Base-by-base conservation (phyloP, 768 basidiomycete genomes). In the Collybiopsis luxurians region DNA sequence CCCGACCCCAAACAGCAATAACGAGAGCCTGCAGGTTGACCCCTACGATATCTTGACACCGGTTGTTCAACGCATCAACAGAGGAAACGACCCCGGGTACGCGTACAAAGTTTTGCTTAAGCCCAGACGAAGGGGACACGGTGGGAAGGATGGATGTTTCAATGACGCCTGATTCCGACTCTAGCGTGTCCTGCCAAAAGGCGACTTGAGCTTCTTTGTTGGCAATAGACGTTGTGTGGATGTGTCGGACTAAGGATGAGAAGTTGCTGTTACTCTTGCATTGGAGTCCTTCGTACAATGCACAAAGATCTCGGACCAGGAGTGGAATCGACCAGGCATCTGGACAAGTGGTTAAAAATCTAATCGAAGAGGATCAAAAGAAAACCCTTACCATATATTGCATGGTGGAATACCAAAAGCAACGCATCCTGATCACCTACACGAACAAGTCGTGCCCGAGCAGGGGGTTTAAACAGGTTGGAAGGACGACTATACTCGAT, bases 261-360 rank as follows among this genome's bases (percentile, higher is more conserved):
- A 56, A 49, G 27, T 31, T 56, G 9, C n/a, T 13, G 31, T 15
- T 38, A 28, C 55, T 56, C 46, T 56, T 47, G 46, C 55, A 49
- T 2, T 47, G 28, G 11, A 21, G 15, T 12, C 46, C 42, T 30
- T 56, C 45, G 19, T 56, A 56, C 21, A 56, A 39, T 11, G 55
- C 43, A 21, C 28, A 48, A n/a, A 56, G 38, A 49, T 56, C 55
- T 31, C 40, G 13, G 11, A 56, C 46, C 10, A 56, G 34, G n/a
- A 30, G 54, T 10, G 54, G 54, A 21, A 55, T 40, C 3, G 54
- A 55, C 54, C 55, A 56, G n/a, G 55, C 55, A 56, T 56, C 55
- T 56, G 45, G n/a, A n/a, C n/a, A n/a, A n/a, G n/a, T n/a, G n/a
- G n/a, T n/a, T n/a, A n/a, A n/a, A n/a, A n/a, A n/a, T n/a, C n/a